phyloP scores from a whole-genome alignment of 768 basidiomycete genomes.

The Trametes punicea region DNA sequence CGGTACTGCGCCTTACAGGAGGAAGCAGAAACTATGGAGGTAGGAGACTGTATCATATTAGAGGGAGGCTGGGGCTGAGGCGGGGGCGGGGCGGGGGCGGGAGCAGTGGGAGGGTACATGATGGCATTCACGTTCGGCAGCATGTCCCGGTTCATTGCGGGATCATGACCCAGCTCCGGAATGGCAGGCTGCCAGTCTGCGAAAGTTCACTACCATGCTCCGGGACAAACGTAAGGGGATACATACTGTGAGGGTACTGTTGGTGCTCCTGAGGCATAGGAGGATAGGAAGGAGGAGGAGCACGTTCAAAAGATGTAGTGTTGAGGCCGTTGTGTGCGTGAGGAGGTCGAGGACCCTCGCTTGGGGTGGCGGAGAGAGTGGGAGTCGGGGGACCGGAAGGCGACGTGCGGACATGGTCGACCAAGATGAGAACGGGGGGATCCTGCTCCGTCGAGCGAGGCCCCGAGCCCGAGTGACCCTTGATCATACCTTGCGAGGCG shows the following conservation, averaged over 20 bases:
- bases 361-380: constrained; percentile 44
- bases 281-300: constrained; percentile 28
- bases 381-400: constrained; percentile 45
- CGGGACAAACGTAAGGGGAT: constrained; percentile 21
- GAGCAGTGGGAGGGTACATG: constrained; percentile 20
- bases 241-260: constrained; percentile 29
- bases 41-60: constrained; percentile 37
- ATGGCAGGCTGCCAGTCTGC: constrained; percentile 30
- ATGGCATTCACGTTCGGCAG: constrained; percentile 31
- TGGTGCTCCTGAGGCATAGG: constrained; percentile 25
- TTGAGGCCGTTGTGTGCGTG: constrained; percentile 25
- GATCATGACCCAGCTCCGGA: constrained; percentile 29
- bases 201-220: constrained; percentile 26
- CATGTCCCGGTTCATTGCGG: constrained; percentile 22
- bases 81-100: constrained; percentile 14
- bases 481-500: constrained; percentile 84
- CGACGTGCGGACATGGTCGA: constrained; percentile 38
- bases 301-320: constrained; percentile 32
- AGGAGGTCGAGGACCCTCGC: constrained; percentile 36
- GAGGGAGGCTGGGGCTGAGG: constrained; percentile 25
- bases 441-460: constrained; percentile 57
- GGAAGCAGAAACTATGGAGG: constrained; percentile 50
- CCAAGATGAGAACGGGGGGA: constrained; percentile 51
- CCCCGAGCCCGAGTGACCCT: constrained; percentile 75
- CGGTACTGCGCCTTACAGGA: constrained; percentile 74